phyloP scores from a whole-genome alignment of 352 stramenopile species.

The Thalassiosira hispida region DNA sequence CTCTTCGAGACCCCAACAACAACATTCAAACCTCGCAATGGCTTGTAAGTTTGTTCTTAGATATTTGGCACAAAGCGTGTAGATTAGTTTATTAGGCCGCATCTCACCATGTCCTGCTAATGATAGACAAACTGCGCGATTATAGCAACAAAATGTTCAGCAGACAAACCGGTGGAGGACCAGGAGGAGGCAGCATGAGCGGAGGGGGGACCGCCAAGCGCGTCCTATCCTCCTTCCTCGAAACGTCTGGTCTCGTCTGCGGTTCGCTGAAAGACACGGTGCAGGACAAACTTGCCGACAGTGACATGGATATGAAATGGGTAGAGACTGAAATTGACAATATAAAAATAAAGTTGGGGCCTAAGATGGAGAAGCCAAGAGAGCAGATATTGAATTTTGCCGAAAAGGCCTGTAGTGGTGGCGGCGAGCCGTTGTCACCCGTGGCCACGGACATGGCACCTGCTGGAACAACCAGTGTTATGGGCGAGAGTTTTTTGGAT shows the following conservation, averaged over 20 bases:
- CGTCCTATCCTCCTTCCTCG: slow-evolving; percentile 41
- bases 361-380: slow-evolving; percentile 30
- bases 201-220: slow-evolving; percentile 22
- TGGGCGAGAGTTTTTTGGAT: slow-evolving; percentile 13
- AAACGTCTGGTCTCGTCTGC: slow-evolving; percentile 50
- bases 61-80: too few species aligned
- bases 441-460: not conserved
- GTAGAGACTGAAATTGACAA: slow-evolving; percentile 36
- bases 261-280: slow-evolving; percentile 58
- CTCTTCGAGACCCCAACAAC: too few species aligned
- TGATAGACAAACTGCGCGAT: not conserved
- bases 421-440: slow-evolving; percentile 1
- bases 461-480: not conserved
- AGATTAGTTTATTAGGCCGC: too few species aligned
- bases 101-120: too few species aligned
- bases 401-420: slow-evolving; percentile 27
- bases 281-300: slow-evolving; percentile 34
- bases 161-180: slow-evolving; percentile 11
- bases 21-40: too few species aligned
- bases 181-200: not conserved
- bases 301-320: slow-evolving; percentile 53
- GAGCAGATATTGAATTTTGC: slow-evolving; percentile 37
- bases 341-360: slow-evolving; percentile 30
- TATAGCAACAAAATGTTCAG: slow-evolving; percentile 16
- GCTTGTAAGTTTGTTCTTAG: too few species aligned